A percentile compares a stretch with the other conserved stretches of the same genome.
Evolutionary conservation across 148 eudicot species (phyloP).

Genomic region (Vaccinium darrowii): DNA sequence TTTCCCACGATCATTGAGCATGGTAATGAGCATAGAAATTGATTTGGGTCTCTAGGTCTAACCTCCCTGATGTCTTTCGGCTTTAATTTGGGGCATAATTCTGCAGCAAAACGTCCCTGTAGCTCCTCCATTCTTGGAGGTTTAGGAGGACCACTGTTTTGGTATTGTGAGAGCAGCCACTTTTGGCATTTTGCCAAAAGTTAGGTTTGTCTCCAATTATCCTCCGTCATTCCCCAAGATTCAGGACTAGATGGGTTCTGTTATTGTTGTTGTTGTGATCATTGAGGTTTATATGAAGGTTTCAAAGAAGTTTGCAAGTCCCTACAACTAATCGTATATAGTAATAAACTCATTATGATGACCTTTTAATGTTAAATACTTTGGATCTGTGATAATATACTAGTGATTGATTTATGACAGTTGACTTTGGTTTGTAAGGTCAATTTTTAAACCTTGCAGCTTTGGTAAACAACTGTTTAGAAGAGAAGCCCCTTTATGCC

Average conservation of each 20-base stretch:
- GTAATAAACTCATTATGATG: constrained; percentile 10
- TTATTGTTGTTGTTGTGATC: background rate
- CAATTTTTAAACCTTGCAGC: constrained; percentile 1
- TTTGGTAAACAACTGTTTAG: constrained; percentile 12
- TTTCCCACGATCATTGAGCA: background rate
- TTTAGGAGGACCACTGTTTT: too few species aligned
- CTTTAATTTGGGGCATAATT: too few species aligned
- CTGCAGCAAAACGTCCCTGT: too few species aligned
- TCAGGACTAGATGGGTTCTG: too few species aligned
- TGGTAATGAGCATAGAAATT: too few species aligned
- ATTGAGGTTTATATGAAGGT: background rate
- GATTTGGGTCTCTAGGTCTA: too few species aligned
- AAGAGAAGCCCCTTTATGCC: constrained; percentile 11
- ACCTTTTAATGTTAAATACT: constrained; percentile 9
- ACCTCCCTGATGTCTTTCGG: too few species aligned
- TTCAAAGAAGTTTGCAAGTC: background rate
- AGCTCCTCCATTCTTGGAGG: too few species aligned
- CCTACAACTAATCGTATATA: constrained; percentile 5
- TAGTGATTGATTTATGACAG: constrained; percentile 12
- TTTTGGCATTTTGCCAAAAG: too few species aligned
- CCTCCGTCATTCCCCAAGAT: too few species aligned
- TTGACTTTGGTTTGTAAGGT: constrained; percentile 26
- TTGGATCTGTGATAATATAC: background rate
- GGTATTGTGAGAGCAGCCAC: too few species aligned
- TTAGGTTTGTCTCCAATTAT: too few species aligned